Conservation (phyloP, 805 yeast genomes). For the Hanseniaspora singularis region DNA sequence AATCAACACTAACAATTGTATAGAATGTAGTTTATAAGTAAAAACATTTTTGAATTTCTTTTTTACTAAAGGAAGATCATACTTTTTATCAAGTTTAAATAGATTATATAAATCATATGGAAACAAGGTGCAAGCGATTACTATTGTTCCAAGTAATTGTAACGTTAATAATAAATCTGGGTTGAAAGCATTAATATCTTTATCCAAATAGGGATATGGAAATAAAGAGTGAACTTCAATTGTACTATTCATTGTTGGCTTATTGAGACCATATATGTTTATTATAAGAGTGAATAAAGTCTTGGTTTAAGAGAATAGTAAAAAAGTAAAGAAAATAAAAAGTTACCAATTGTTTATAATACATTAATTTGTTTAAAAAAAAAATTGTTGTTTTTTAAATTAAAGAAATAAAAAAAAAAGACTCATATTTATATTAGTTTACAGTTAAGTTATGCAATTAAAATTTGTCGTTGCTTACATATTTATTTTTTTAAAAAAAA, state of each 20-base stretch:
- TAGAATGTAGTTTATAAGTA: background rate
- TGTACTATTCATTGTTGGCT: background rate
- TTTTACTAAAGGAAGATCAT: background rate
- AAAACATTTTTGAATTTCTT: background rate
- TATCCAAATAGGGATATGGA: constrained; percentile 10
- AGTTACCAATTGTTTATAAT: no score
- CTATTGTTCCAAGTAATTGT: background rate
- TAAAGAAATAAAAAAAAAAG: no score
- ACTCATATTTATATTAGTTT: no score
- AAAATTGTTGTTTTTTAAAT: no score
- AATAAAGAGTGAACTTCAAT: background rate
- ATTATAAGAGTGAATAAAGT: no score
- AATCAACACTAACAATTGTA: background rate
- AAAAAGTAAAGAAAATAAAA: no score
- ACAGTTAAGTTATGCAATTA: no score
- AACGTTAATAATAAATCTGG: constrained; percentile 5
- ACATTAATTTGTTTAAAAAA: no score
- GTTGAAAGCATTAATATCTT: constrained; percentile 7
- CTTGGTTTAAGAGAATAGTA: no score
- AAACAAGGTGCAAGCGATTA: background rate
- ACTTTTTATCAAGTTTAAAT: background rate
- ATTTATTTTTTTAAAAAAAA: no score
- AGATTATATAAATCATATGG: background rate
- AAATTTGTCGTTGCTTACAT: no score
- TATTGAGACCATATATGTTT: background rate